Conservation (phyloP, 257 asterid species). For the Galeopsis tetrahit region DNA sequence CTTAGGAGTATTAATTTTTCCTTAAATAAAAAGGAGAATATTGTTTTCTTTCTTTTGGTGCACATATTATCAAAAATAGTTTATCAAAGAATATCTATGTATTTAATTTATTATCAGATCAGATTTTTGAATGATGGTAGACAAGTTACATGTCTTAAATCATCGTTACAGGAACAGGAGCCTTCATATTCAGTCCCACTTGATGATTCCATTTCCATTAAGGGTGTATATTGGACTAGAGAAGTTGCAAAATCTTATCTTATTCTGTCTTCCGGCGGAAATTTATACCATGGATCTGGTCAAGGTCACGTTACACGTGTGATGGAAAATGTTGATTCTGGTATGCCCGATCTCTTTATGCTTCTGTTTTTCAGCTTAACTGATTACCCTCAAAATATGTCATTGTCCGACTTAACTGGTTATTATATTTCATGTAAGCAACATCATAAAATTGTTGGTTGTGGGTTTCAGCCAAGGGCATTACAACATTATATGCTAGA, state of each 20-base stretch:
- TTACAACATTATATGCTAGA: constrained; percentile 3
- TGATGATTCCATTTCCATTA: constrained; percentile 60
- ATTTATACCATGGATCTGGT: constrained; percentile 73
- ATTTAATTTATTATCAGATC: constrained; percentile 11
- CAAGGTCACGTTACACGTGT: constrained; percentile 54
- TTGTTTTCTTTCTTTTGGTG: not conserved
- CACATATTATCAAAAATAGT: not conserved
- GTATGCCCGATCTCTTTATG: constrained; percentile 48
- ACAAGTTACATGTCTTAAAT: constrained; percentile 24
- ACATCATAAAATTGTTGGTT: constrained; percentile 26
- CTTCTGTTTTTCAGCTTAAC: constrained; percentile 19
- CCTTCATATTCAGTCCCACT: constrained; percentile 78
- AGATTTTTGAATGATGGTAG: constrained; percentile 27
- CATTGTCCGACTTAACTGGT: constrained; percentile 14
- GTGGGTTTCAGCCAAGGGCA: constrained; percentile 3
- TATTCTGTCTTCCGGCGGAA: constrained; percentile 65
- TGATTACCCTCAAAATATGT: constrained; percentile 22
- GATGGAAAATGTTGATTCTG: constrained; percentile 78
- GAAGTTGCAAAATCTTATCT: constrained; percentile 59
- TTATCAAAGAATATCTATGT: constrained; percentile 9
- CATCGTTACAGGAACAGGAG: constrained; percentile 58
- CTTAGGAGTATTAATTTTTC: not conserved
- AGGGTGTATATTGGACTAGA: constrained; percentile 73
- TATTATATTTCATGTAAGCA: constrained; percentile 16
- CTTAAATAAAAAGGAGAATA: not conserved